Base-by-base conservation (phyloP, 176 grass and related monocot species). In the Raddia distichophylla region DNA sequence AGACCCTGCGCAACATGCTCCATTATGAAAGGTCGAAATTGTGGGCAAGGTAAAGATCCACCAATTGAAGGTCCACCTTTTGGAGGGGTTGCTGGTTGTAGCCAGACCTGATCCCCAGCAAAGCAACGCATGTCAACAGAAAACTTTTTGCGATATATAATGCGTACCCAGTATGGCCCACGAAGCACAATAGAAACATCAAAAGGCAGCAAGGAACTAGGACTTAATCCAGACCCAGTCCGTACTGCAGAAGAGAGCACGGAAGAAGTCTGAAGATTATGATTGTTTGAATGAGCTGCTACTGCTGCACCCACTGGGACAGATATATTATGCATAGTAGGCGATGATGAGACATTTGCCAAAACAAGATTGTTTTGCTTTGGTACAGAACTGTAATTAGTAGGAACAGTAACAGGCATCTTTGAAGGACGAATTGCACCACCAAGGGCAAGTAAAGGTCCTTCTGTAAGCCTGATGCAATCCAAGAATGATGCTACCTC, bases 11-110 rank as follows among this genome's bases (percentile, higher is more conserved):
- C 90, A 81, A 98, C 84, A 91, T 88, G 92, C 84, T 98, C 95
- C 92, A 98, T 91, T 67, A 98, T 98, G 54, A 98, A 98, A 68
- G 95, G 92, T 32, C 95, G 86, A 81, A 98, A 98, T 73, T 98
- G 95, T 64, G 95, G 95, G 42, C 92, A 98, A 51, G 92, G 95
- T 81, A 98, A 94, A 68, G 95, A 98, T 81, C 95, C 95, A 73
- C 95, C 95, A 74, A 73, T 66, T 48, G 86, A 87, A 85, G 90
- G 95, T 42, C 95, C 95, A 12, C 92, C 95, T 79, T 93, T 98
- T 5, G 92, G 95, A 87, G 95, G 95, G 66, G 92, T 93, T 74
- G 95, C 90, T 66, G 95, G 95, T 76, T 98, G 95, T 65, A 98
- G 77, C 95, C 95, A 98, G 12, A 98, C 92, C 81, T 98, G 92